Conservation (phyloP, 805 yeast genomes). For the Candida succiphila region DNA sequence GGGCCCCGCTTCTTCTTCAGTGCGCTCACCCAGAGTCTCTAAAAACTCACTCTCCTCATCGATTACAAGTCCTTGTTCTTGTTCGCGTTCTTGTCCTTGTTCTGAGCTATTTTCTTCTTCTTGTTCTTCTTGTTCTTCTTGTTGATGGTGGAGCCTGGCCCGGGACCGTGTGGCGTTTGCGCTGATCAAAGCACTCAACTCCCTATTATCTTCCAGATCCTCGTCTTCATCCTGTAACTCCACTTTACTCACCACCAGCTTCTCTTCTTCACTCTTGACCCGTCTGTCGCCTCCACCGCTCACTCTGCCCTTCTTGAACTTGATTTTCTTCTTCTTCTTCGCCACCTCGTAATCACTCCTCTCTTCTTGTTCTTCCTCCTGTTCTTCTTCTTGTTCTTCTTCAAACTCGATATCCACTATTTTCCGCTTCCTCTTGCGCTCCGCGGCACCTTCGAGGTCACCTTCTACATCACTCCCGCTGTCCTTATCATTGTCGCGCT, state of each 20-base stretch:
- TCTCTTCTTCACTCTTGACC: background rate
- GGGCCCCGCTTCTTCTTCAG: too few species aligned
- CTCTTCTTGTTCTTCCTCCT: slow-evolving; percentile 8
- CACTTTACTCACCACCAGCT: background rate
- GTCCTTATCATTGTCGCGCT: slow-evolving; percentile 21
- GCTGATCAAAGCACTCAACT: too few species aligned
- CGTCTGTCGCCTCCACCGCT: background rate
- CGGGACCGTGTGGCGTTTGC: too few species aligned
- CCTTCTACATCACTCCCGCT: slow-evolving; percentile 21
- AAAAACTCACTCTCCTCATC: too few species aligned
- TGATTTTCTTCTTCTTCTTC: slow-evolving; percentile 1
- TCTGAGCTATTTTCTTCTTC: too few species aligned
- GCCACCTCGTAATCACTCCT: slow-evolving; percentile 15
- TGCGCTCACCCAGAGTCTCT: too few species aligned
- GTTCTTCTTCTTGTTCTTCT: slow-evolving; percentile 15
- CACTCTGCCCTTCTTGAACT: background rate
- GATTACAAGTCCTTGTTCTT: too few species aligned
- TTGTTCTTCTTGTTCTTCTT: too few species aligned
- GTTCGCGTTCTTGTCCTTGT: too few species aligned
- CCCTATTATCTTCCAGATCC: background rate
- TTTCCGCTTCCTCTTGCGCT: slow-evolving; percentile 21
- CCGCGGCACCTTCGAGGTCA: slow-evolving; percentile 22
- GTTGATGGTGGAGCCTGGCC: too few species aligned
- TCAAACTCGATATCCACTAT: slow-evolving; percentile 5
- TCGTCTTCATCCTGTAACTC: background rate